These are phyloP conservation scores for Psilocybe cubensis DNA, from an alignment of 768 basidiomycete genomes.

Conservation along the genomic window DNA sequence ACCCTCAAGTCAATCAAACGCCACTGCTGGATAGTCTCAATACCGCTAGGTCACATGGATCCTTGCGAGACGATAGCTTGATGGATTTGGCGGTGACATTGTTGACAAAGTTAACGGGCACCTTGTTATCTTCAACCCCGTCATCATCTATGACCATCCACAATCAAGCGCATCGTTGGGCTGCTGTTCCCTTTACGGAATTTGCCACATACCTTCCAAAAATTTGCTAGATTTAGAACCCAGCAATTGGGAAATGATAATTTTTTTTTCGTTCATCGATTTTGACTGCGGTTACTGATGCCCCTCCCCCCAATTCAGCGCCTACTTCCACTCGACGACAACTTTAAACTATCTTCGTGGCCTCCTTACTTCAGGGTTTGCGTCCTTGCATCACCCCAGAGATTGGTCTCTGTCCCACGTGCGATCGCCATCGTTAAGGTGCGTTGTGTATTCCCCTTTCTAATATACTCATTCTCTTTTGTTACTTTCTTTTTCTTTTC, in stretches of 20 bases:
- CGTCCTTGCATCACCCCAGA: slow-evolving; percentile 86
- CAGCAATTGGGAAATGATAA: too few species aligned
- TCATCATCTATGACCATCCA: too few species aligned
- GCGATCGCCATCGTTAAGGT: slow-evolving; percentile 19
- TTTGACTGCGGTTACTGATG: too few species aligned
- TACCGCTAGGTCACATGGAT: too few species aligned
- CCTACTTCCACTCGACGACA: slow-evolving; percentile 94
- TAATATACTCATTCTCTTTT: background rate
- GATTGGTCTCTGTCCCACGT: slow-evolving; percentile 95
- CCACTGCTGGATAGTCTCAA: background rate
- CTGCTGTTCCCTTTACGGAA: too few species aligned
- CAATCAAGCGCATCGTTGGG: too few species aligned
- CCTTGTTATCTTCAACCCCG: too few species aligned
- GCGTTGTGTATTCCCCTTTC: background rate
- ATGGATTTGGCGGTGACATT: background rate
- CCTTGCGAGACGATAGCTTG: too few species aligned
- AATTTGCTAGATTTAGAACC: too few species aligned
- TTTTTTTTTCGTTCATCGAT: too few species aligned
- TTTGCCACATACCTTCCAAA: too few species aligned
- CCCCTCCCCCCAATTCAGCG: slow-evolving; percentile 44
- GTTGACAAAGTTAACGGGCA: too few species aligned
- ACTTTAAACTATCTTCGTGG: slow-evolving; percentile 93
- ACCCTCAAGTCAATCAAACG: background rate
- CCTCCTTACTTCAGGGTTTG: slow-evolving; percentile 90
- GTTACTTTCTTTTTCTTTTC: background rate